These are phyloP conservation scores for Hawksworthiomyces lignivorus DNA, from an alignment of 2,329 filamentous ascomycete genomes.

Conservation along the genomic window DNA sequence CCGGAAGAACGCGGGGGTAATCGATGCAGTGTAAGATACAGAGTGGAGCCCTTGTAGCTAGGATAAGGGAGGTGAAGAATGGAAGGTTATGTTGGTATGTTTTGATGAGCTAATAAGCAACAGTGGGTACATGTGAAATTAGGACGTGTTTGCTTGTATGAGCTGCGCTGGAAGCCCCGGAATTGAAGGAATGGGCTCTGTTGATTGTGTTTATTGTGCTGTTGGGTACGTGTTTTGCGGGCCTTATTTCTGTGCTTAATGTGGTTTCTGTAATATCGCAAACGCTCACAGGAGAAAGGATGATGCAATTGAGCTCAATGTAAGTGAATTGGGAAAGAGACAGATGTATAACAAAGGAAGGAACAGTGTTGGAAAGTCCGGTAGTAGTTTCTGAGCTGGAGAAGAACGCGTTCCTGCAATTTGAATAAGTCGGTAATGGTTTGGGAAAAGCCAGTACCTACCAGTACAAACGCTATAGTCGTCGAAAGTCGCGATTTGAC, in stretches of 20 bases:
- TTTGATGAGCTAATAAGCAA: conserved; percentile 15
- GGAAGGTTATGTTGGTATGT: conserved; percentile 3
- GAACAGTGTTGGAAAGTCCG: too few relatives aligned
- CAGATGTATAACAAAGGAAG: too few relatives aligned
- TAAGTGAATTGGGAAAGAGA: too few relatives aligned
- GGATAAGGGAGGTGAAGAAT: conserved; percentile 7
- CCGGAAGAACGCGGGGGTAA: conserved; percentile 16
- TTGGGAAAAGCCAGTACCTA: conserved; percentile 6
- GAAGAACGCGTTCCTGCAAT: not conserved
- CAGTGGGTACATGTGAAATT: conserved; percentile 15
- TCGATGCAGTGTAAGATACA: not conserved
- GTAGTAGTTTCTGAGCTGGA: not conserved
- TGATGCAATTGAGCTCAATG: too few relatives aligned
- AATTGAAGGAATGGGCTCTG: conserved; percentile 2
- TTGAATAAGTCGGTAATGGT: not conserved
- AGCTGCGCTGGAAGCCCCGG: conserved; percentile 4
- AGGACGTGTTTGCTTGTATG: conserved; percentile 7
- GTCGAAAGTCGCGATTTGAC: not conserved
- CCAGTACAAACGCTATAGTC: conserved; percentile 6
- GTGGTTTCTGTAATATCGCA: too few relatives aligned
- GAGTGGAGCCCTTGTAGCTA: conserved; percentile 7
- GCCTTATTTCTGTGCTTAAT: too few relatives aligned
- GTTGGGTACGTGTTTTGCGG: too few relatives aligned
- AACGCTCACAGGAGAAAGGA: too few relatives aligned
- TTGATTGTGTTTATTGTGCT: conserved; percentile 1